Conservation (phyloP, 148 eudicot genomes). For the Diospyros lotus region DNA sequence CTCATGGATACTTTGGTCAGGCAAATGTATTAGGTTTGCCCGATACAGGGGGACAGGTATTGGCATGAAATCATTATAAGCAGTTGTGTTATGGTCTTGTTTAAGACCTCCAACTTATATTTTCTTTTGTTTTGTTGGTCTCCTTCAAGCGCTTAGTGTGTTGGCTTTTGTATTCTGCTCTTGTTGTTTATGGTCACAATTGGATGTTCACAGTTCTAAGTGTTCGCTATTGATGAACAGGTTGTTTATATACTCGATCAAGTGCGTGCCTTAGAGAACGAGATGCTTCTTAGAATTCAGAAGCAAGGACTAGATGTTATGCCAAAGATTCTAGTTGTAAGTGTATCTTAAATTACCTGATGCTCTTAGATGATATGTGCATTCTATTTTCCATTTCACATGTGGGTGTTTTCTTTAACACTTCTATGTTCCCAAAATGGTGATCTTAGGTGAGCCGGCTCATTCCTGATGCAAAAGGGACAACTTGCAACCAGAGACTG, state of each 20-base stretch:
- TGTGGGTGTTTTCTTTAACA: neutral
- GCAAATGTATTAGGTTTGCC: constrained; percentile 42
- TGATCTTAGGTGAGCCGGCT: constrained; percentile 33
- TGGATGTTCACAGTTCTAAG: neutral
- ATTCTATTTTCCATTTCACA: neutral
- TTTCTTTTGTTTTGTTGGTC: neutral
- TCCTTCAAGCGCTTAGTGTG: neutral
- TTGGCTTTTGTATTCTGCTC: neutral
- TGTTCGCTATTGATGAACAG: constrained; percentile 7
- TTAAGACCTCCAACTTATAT: neutral
- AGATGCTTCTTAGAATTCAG: constrained; percentile 43
- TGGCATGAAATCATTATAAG: neutral
- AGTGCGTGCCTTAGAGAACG: constrained; percentile 48
- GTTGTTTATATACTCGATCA: constrained; percentile 52
- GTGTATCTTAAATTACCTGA: neutral
- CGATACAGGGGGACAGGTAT: constrained; percentile 50
- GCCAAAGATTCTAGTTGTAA: constrained; percentile 42
- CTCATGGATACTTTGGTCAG: constrained; percentile 52
- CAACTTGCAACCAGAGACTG: constrained; percentile 34
- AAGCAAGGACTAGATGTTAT: constrained; percentile 40
- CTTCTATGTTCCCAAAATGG: neutral
- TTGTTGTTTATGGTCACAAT: neutral
- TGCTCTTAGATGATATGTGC: neutral
- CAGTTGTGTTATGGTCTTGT: neutral
- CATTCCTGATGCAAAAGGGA: constrained; percentile 37